Evolutionary conservation across 805 yeast species (phyloP).

Genomic region (Teunomyces tritomae): DNA sequence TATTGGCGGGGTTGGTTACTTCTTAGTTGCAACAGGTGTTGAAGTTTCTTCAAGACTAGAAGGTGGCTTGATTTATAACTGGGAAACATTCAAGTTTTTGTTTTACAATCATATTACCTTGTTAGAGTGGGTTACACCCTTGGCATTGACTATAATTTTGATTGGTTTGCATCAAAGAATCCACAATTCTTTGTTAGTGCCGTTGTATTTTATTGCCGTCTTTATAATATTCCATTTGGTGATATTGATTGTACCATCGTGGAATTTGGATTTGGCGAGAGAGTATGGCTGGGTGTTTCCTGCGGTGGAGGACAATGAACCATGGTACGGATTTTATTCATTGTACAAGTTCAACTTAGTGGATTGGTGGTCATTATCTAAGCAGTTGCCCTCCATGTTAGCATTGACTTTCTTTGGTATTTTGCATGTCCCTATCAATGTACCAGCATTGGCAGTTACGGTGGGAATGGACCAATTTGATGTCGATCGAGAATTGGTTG

Average conservation of each 20-base stretch:
- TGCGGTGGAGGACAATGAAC: constrained; percentile 59
- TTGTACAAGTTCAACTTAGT: constrained; percentile 68
- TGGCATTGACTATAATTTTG: constrained; percentile 58
- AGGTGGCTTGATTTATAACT: constrained; percentile 65
- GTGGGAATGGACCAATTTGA: constrained; percentile 82
- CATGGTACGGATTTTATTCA: constrained; percentile 88
- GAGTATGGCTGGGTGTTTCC: constrained; percentile 82
- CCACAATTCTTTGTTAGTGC: constrained; percentile 72
- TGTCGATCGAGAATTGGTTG: constrained; percentile 89
- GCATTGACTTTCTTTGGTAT: constrained; percentile 96
- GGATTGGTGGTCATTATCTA: constrained; percentile 67
- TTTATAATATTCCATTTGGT: constrained; percentile 68
- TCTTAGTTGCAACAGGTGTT: constrained; percentile 82
- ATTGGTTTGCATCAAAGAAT: constrained; percentile 54
- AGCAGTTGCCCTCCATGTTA: constrained; percentile 86
- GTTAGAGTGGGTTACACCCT: constrained; percentile 67
- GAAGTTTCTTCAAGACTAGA: constrained; percentile 86
- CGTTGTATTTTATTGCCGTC: constrained; percentile 72
- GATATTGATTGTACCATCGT: constrained; percentile 61
- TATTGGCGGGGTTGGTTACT: constrained; percentile 97
- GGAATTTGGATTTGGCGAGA: constrained; percentile 62
- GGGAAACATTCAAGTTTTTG: constrained; percentile 50
- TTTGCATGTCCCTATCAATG: constrained; percentile 94
- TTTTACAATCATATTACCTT: constrained; percentile 38
- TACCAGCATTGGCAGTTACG: constrained; percentile 93